These are phyloP conservation scores for Cyclanthera cordifolia DNA, from an alignment of 306 rosid genomes.

Conservation along the genomic window DNA sequence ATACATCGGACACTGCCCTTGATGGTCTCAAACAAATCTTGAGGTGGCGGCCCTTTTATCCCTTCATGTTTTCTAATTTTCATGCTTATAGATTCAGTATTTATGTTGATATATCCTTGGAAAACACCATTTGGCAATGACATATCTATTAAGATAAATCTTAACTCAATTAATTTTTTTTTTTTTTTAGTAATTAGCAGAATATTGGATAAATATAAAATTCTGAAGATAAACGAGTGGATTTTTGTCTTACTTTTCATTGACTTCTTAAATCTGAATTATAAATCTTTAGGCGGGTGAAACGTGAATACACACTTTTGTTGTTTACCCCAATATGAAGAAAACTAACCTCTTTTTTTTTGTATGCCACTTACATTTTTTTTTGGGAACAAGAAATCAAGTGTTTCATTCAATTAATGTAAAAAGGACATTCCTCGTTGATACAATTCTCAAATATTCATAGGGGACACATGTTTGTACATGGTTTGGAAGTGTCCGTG, in stretches of 20 bases:
- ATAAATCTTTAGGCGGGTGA: neutral
- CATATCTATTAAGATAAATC: neutral
- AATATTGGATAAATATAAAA: neutral
- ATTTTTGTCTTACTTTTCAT: neutral
- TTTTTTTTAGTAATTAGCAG: neutral
- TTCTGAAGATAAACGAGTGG: neutral
- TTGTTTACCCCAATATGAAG: neutral
- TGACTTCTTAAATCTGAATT: neutral
- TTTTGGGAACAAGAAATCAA: neutral
- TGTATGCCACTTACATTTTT: neutral
- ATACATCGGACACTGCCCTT: conserved; percentile 87
- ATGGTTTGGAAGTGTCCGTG: too few species aligned
- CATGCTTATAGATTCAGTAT: neutral
- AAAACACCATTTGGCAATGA: neutral
- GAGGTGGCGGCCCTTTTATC: conserved; percentile 33
- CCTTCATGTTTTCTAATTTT: neutral
- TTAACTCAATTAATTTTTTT: neutral
- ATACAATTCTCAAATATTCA: too few species aligned
- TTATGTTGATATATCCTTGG: neutral
- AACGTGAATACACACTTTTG: neutral
- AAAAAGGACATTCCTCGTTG: neutral
- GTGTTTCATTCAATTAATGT: neutral
- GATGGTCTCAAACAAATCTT: conserved; percentile 97
- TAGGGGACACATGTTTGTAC: too few species aligned
- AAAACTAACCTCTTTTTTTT: too few species aligned